Base-by-base conservation (phyloP, 306 rosid genomes). In the Styphnolobium japonicum region DNA sequence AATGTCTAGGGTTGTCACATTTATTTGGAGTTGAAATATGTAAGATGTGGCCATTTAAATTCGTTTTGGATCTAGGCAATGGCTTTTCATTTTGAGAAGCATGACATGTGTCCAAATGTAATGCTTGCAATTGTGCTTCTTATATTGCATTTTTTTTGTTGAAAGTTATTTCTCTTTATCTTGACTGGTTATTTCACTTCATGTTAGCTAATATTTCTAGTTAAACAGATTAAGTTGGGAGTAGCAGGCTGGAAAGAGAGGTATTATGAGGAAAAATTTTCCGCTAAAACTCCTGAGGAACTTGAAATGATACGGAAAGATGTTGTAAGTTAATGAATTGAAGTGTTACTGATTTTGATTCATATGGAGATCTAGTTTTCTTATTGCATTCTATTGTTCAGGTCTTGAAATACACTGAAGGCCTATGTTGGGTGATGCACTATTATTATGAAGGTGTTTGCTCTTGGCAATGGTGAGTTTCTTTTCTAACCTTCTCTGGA, bases 401-500 rank as follows among this genome's bases (percentile, higher is more conserved):
- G 99, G 99, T 96, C 77, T 79, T 90, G 96, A 89, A 83, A 70
- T 96, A 96, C 88, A 90, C 96, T 7, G 99, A 96, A 87, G 99
- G 99, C 49, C 89, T 96, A 9, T 90, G 97, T 65, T 96, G 99
- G 98, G 96, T 96, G 64, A 93, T 96, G 99, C 97, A 86, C 83
- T 96, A 96, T 83, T 96, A 96, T 80, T 93, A 93, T 22, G 99
- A 93, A 90, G 99, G 99, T 27, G 99, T 96, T 81, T 91, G 98
- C 85, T 93, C 99, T 52, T 96, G 99, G 99, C 89, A 91, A 67
- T 96, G 99, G 99, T 96, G 74, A 82, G 96, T 80, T 76, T 72
- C 53, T 71, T 75, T 19, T 79, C 62, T 8, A 19, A 56, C 45
- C 48, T 67, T 51, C 48, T 42, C 19, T 61, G 27, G 14, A 37